Conservation (phyloP, 306 rosid genomes). For the Pterocarpus santalinus region DNA sequence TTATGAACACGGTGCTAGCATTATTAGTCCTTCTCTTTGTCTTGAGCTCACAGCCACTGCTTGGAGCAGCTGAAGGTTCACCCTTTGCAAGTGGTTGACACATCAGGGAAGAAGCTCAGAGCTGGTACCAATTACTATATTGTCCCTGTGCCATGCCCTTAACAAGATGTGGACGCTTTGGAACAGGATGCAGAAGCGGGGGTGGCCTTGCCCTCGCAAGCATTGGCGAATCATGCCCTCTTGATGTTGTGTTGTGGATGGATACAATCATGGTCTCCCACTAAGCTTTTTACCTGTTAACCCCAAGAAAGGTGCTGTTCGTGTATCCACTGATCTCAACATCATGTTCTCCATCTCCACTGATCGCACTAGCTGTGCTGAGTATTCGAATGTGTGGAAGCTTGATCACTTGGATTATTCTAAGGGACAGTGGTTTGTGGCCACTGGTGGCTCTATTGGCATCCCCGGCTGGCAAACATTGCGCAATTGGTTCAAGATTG, state of each 20-base stretch:
- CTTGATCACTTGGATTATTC: constrained; percentile 34
- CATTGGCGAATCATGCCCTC: constrained; percentile 49
- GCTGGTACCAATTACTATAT: constrained; percentile 36
- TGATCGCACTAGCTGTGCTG: neutral
- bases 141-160: constrained; percentile 33
- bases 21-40: constrained; percentile 32
- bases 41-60: constrained; percentile 10
- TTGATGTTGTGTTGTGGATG: constrained; percentile 50
- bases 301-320: constrained; percentile 39
- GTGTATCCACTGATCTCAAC: constrained; percentile 56
- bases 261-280: constrained; percentile 34
- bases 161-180: neutral
- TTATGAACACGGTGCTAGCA: neutral
- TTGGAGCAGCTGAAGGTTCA: constrained; percentile 14
- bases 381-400: constrained; percentile 56
- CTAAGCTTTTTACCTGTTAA: constrained; percentile 47
- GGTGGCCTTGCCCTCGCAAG: constrained; percentile 51
- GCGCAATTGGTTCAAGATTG: constrained; percentile 57
- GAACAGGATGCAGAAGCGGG: neutral
- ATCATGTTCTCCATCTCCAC: constrained; percentile 53
- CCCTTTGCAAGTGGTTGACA: constrained; percentile 51
- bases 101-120: constrained; percentile 39
- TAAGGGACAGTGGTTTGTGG: neutral
- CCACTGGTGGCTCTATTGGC: too few relatives aligned
- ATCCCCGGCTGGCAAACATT: too few relatives aligned